Percentiles rank a stretch among this genome's conserved stretches.
phyloP scores from a whole-genome alignment of 2,329 filamentous ascomycete species.

The Colletotrichum abscissum region DNA sequence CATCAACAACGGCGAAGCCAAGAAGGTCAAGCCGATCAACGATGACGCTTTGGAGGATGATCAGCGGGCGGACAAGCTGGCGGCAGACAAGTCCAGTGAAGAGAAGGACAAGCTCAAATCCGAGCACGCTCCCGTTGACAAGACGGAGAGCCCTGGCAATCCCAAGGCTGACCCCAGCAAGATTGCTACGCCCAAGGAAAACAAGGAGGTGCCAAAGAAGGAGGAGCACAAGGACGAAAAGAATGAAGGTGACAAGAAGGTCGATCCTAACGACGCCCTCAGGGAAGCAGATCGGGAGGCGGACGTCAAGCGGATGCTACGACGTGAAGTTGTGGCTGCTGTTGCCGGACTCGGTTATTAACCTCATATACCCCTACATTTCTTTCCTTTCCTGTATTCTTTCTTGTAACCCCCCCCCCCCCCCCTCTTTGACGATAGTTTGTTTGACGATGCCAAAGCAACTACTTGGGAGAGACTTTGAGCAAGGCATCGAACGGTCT shows the following conservation, averaged over 20 bases:
- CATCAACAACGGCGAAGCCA: conserved; percentile 23
- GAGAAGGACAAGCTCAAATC: conserved; percentile 26
- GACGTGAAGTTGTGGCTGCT: conserved; percentile 26
- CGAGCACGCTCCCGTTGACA: conserved; percentile 28
- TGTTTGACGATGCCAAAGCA: background rate
- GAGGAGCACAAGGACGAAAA: conserved; percentile 16
- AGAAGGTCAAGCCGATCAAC: conserved; percentile 15
- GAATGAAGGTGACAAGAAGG: conserved; percentile 27
- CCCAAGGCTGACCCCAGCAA: conserved; percentile 28
- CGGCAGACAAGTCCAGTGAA: conserved; percentile 18
- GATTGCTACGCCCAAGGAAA: background rate
- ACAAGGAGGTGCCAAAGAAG: conserved; percentile 1
- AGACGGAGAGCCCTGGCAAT: conserved; percentile 25
- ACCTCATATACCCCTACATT: background rate
- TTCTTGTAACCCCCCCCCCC: background rate
- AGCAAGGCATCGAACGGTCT: background rate
- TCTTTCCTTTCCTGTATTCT: background rate
- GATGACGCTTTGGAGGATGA: conserved; percentile 35
- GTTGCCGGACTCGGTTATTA: conserved; percentile 33
- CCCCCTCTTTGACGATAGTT: background rate
- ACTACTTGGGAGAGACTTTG: background rate
- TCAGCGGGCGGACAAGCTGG: conserved; percentile 25
- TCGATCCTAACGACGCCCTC: conserved; percentile 33
- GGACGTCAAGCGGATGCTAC: conserved; percentile 25
- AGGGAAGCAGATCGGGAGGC: conserved; percentile 24